Evolutionary conservation across 768 basidiomycete species (phyloP), one percentile per base, ranked within the genome.

Genomic region (Mycena haematopus): DNA sequence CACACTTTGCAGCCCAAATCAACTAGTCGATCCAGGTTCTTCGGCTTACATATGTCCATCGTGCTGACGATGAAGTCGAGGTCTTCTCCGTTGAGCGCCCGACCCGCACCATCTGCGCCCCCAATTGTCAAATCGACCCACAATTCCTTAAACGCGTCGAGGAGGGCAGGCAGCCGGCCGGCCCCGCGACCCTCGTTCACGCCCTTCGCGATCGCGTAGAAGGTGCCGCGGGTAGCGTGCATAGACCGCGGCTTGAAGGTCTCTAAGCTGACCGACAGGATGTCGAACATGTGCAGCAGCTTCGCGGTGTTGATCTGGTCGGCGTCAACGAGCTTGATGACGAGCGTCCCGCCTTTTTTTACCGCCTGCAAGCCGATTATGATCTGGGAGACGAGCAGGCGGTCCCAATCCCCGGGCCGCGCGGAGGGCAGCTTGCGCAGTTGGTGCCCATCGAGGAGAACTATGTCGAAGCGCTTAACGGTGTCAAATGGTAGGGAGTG

Each of bases 301-400:
- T 72, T 68, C 38, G 70, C 69, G 9, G 72, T 71, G 15, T 49
- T 51, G n/a, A 65, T 50, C 25, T 63, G 63, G 58, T 72, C 72
- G 2, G 68, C 64, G 21, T 68, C 62, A 7, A 66, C 58, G 29
- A 73, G 67, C 52, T 69, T 68, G 45, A 73, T 67, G 22, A 73
- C 52, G 36, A 73, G 42, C 27, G 64, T 70, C 6, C 69, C 69
- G 44, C 66, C 64, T 8, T 29, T 40, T 45, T 56, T 54, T 3
- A 63, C 60, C 8, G 51, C 54, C 51, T 69, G 68, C 33, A 73
- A 44, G 15, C 62, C 71, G 50, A 72, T 62, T 29, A 73, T 68
- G 53, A 73, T 53, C 58, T 73, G 71, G 33, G 72, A 67, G 38
- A 73, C 60, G 31, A 68, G 57, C 10, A 70, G 68, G n/a, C 62